Evolutionary conservation across 1,284 basidiomycete genomes (phyloP), one percentile per base, ranked within the genome.

Genomic region (Sparassis latifolia): DNA sequence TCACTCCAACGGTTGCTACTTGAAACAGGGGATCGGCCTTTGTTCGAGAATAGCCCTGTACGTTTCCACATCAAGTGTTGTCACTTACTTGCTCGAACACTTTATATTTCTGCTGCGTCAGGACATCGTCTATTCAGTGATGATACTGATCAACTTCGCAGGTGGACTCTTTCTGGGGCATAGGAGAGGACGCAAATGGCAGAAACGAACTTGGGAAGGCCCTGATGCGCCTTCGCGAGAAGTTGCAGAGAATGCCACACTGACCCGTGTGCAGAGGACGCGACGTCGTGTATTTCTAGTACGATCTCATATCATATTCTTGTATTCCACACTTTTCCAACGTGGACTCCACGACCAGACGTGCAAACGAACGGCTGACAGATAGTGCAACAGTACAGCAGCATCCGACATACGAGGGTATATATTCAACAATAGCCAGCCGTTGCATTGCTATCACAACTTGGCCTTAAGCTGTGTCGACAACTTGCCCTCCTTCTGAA

Each of bases 171-270:
- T 86, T 85, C 62, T 86, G 84, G 84, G 85, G 84, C 28, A 65
- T 78, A 51, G 84, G 84, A 12, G 66, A 70, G 40, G 79, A 86
- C 63, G 67, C 74, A 12, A 67, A 70, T 55, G 85, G 84, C 28
- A 74, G 78, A 40, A 86, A 86, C 55, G 82, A 86, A 63, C 75
- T 86, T n/a, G 84, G 84, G 30, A 84, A 82, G 60, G 81, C 80
- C 12, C 69, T 86, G 29, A 76, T 79, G 57, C 73, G 80, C 54
- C 63, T 86, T 56, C 69, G 84, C 54, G 64, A 45, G 3, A 47
- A 49, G 38, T 33, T 49, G 6, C 40, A 27, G 6, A 42, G 28
- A 27, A 42, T 27, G 35, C 12, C 7, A 37, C 7, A 37, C 35
- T 37, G 35, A 37, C 20, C 20, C 20, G 20, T 20, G 20, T 20